Conservation (phyloP, 2,329 filamentous ascomycete species). For the Fusarium anthophilum region DNA sequence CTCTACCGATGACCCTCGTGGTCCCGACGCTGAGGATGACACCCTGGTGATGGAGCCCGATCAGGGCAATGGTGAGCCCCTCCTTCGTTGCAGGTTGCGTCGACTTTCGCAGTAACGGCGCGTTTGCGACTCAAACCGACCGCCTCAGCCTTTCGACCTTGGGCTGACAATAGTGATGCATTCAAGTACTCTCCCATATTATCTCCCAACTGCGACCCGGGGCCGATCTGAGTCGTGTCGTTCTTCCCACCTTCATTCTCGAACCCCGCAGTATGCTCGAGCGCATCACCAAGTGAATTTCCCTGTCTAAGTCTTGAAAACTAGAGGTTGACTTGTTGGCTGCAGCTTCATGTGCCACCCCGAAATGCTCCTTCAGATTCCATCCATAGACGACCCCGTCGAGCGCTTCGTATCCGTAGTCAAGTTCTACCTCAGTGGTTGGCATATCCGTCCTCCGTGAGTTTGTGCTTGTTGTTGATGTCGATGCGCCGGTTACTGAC, state of each 20-base stretch:
- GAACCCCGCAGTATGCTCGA: conserved; percentile 98
- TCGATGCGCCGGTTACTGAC: conserved; percentile 36
- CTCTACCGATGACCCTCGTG: conserved; percentile 64
- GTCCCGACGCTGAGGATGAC: conserved; percentile 67
- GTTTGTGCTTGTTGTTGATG: conserved; percentile 47
- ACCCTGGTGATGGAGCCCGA: conserved; percentile 88
- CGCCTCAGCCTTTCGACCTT: not conserved
- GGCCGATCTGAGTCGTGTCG: conserved; percentile 92
- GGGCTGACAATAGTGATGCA: conserved; percentile 25
- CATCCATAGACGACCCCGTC: conserved; percentile 86
- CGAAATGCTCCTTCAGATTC: conserved; percentile 90
- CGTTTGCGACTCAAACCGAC: not conserved
- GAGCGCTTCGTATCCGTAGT: conserved; percentile 93
- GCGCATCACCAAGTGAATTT: conserved; percentile 88
- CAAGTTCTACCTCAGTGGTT: conserved; percentile 97
- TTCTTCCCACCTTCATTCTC: conserved; percentile 95
- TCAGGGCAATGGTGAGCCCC: conserved; percentile 82
- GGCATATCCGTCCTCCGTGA: conserved; percentile 98
- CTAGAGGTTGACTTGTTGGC: conserved; percentile 10
- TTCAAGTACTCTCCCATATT: conserved; percentile 89
- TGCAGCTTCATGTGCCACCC: conserved; percentile 98
- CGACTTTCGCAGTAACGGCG: conserved; percentile 11
- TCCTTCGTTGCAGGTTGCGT: conserved; percentile 7
- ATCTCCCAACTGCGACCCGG: conserved; percentile 96
- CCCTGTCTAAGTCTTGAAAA: conserved; percentile 4